Evolutionary conservation across 2,329 filamentous ascomycete genomes (phyloP).

Genomic region (Geosmithia morbida): DNA sequence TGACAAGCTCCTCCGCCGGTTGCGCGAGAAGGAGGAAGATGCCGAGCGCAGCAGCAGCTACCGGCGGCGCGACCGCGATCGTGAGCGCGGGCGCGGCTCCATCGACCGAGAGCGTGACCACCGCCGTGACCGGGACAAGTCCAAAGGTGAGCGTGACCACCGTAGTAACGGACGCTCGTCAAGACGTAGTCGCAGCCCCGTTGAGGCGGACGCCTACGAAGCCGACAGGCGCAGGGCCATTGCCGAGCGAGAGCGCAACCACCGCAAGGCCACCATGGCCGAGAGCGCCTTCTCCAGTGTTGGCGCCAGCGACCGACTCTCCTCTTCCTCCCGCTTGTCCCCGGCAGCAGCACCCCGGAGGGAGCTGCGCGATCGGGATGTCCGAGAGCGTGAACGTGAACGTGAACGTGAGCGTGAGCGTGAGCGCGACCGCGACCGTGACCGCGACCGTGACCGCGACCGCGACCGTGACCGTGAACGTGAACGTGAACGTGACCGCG

Average conservation of each 20-base stretch:
- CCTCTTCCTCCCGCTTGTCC: conserved; percentile 15
- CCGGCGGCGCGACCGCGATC: conserved; percentile 40
- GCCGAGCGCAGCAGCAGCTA: conserved; percentile 48
- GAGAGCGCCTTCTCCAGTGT: conserved; percentile 42
- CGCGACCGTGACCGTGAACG: conserved; percentile 23
- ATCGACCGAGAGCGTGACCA: conserved; percentile 42
- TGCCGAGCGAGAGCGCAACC: conserved; percentile 85
- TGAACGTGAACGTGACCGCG: conserved; percentile 19
- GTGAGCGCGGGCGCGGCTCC: conserved; percentile 30
- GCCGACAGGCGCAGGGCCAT: conserved; percentile 88
- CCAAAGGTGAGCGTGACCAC: conserved; percentile 48
- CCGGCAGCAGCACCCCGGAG: conserved; percentile 23
- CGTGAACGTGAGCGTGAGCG: conserved; percentile 28
- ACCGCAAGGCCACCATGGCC: conserved; percentile 65
- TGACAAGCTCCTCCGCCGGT: conserved; percentile 77
- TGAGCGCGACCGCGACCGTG: conserved; percentile 21
- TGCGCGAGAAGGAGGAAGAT: conserved; percentile 86
- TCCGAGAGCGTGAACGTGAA: conserved; percentile 15
- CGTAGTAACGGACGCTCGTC: conserved; percentile 39
- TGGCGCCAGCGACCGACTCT: conserved; percentile 16
- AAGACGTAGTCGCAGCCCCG: conserved; percentile 67
- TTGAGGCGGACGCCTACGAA: conserved; percentile 81
- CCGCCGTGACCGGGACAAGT: conserved; percentile 45
- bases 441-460: conserved; percentile 25
- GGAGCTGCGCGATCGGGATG: conserved; percentile 23